Percentiles rank a stretch among this genome's conserved stretches.
phyloP scores from a whole-genome alignment of 1,284 basidiomycete genomes.

The Lignosus rhinocerotis region DNA sequence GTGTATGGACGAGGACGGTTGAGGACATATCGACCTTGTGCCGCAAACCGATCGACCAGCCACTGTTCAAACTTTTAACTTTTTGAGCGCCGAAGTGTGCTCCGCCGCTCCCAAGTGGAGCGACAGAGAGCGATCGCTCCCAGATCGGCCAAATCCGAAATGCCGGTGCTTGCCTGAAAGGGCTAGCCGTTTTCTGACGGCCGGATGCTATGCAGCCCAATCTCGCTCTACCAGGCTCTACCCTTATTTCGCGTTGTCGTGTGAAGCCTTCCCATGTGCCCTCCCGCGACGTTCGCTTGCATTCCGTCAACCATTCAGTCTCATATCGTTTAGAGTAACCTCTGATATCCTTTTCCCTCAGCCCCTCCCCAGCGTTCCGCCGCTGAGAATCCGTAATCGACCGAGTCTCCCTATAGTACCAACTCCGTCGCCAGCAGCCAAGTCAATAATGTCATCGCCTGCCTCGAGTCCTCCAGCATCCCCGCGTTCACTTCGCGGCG shows the following conservation, averaged over 20 bases:
- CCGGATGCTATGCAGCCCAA: background rate
- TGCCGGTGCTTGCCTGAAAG: background rate
- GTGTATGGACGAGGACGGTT: background rate
- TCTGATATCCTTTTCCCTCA: constrained; percentile 7
- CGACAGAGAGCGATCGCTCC: background rate
- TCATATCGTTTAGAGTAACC: background rate
- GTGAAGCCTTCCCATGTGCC: background rate
- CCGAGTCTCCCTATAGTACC: constrained; percentile 21
- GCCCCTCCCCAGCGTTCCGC: constrained; percentile 20
- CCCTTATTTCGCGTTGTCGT: background rate
- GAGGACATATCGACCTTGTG: background rate
- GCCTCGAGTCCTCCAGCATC: constrained; percentile 7
- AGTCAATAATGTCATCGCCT: constrained; percentile 5
- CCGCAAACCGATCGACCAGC: background rate
- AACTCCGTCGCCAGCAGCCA: constrained; percentile 16
- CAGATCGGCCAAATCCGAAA: constrained; percentile 2
- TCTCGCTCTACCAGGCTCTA: background rate
- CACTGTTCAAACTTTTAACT: constrained; percentile 13
- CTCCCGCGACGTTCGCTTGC: background rate
- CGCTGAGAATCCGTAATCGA: constrained; percentile 13
- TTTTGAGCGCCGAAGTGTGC: background rate
- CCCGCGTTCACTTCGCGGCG: constrained; percentile 2
- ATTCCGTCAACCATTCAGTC: background rate
- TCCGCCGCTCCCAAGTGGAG: background rate
- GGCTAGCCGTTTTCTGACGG: background rate